Evolutionary conservation across 192 early-diverging fungal genomes (phyloP), one percentile per base, ranked within the genome.

Genomic region (Backusella tuberculispora): DNA sequence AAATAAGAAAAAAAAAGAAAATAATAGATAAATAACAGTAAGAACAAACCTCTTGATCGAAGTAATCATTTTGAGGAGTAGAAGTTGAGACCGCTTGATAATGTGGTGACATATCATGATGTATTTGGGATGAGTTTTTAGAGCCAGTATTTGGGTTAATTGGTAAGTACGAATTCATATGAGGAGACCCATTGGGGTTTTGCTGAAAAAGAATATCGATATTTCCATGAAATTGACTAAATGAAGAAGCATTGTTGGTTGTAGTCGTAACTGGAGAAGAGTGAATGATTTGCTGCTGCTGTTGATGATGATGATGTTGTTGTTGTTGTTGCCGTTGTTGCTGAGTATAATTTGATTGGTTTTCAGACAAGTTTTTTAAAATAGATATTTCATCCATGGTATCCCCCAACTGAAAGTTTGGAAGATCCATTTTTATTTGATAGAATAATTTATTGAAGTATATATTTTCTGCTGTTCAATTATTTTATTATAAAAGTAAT

Each of bases 31-130:
- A 9, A 40, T 41, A 21, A 24, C 15, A 9, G 29, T 63, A 13
- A 60, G 38, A 60, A 56, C 40, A 44, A 65, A 77, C 70, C 42
- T 77, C 75, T 71, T 76, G 75, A 37, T 76, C 75, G 40, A 71
- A 47, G 38, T 10, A 71, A 34, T 76, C 75, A 26, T 47, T 68
- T 71, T 71, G 69, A 17, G 21, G 37, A 7, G 66, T 45, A 68
- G 66, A 37, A 38, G 45, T 71, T 2, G 26, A 48, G 4, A 46
- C n/a, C n/a, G 19, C 17, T 38, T 48, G 43, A 6, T 47, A 48
- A 50, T 71, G 69, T 37, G 69, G 69, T 21, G 45, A 71, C 5
- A 46, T 37, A 24, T 37, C 29, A 9, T 37, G 34, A 1, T 50
- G 45, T 48, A 48, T 47, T n/a, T 45, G 26, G n/a, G 43, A 46